These are phyloP conservation scores for Discostella stelligeroides DNA, from an alignment of 108 stramenopile genomes.

Conservation along the genomic window DNA sequence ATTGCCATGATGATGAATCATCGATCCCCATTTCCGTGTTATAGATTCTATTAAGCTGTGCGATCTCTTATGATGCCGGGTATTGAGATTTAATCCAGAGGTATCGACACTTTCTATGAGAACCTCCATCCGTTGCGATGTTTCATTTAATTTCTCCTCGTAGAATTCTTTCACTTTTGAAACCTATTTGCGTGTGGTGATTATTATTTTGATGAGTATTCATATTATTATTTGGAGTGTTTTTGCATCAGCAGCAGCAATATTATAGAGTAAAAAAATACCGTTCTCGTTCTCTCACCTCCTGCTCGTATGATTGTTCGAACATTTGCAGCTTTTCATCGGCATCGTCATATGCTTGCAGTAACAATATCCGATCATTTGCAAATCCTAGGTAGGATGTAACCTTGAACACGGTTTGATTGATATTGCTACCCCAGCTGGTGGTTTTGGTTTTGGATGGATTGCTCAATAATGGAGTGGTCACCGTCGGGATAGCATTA, in stretches of 20 bases:
- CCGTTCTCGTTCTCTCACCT: slow-evolving; percentile 45
- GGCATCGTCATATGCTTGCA: slow-evolving; percentile 22
- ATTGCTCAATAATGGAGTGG: slow-evolving; percentile 5
- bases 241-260: too few relatives aligned
- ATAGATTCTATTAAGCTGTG: slow-evolving; percentile 2
- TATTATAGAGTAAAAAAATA: too few relatives aligned
- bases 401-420: slow-evolving; percentile 27
- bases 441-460: not conserved
- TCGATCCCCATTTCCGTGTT: slow-evolving; percentile 18
- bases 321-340: slow-evolving; percentile 33
- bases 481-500: not conserved
- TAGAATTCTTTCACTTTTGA: slow-evolving; percentile 67
- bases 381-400: slow-evolving; percentile 41
- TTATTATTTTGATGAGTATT: not conserved
- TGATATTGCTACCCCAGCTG: slow-evolving; percentile 17
- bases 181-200: slow-evolving; percentile 1
- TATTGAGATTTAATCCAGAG: slow-evolving; percentile 24
- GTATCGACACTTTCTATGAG: slow-evolving; percentile 63
- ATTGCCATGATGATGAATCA: slow-evolving; percentile 5
- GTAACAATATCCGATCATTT: slow-evolving; percentile 20
- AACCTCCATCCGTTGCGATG: slow-evolving; percentile 62
- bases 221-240: too few relatives aligned
- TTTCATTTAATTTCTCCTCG: slow-evolving; percentile 56
- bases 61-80: not conserved
- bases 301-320: slow-evolving; percentile 37